Evolutionary conservation across 768 basidiomycete species (phyloP), one percentile per base, ranked within the genome.

Genomic region (Dioszegia crocea): DNA sequence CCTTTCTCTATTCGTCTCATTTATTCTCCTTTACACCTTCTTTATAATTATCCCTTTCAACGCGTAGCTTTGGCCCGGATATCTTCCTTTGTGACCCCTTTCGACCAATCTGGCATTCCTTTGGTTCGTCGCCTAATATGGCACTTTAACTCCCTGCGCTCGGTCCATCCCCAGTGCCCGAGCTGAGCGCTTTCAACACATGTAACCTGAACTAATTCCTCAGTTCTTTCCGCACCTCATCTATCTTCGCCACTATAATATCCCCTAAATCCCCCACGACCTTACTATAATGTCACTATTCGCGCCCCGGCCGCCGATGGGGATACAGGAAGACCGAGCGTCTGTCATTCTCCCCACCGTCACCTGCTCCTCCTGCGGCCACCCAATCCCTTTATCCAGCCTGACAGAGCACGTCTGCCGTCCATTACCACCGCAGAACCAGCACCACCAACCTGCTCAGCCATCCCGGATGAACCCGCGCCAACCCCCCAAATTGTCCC

Each of bases 271-370:
- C 6, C 40, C 9, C 16, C 9, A 43, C 16, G n/a, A 21, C 40
- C n/a, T 10, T 5, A 19, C n/a, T 43, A 23, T 14, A 27, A 72
- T 71, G 70, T 71, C 70, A 11, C 57, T 71, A 4, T 47, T 71
- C 36, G 65, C 65, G 3, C 59, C 63, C 12, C 43, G 61, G 26
- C 56, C 57, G 6, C 60, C 61, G 12, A 38, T 54, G 54, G 8
- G 8, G 14, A 44, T 49, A n/a, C n/a, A n/a, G 27, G 64, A 62
- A 43, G 78, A 76, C 43, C 77, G 84, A n/a, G 80, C 83, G n/a
- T 89, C 89, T 23, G 84, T 89, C 75, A 76, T 86, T 48, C 80
- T 94, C 10, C 89, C 91, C 4, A 81, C 85, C 2, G 86, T 92
- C 60, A 93, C 87, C 74, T 96, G 91, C 76, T 89, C 89, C 2